Percentiles rank a stretch among this genome's conserved stretches.
Evolutionary conservation across 2,329 filamentous ascomycete genomes (phyloP).

Genomic region (Cladosporium sp.): DNA sequence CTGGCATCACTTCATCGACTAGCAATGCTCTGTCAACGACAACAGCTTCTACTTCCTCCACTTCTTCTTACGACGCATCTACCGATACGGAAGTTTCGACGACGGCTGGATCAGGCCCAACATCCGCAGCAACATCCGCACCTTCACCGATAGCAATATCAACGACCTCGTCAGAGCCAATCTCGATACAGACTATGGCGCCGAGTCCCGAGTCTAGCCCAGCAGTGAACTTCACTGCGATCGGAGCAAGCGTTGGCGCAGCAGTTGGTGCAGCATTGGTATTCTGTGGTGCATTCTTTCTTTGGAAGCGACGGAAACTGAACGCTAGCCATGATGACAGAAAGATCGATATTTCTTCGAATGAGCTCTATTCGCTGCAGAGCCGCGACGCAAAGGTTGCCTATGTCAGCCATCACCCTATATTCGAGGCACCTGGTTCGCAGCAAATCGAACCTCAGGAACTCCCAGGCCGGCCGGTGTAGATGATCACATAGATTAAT

Average conservation of each 20-base stretch:
- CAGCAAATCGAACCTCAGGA: background rate
- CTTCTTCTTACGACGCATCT: background rate
- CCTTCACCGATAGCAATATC: constrained; percentile 19
- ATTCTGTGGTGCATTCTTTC: background rate
- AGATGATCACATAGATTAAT: background rate
- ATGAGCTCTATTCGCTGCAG: background rate
- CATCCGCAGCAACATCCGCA: background rate
- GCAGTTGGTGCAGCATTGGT: background rate
- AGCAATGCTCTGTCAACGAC: background rate
- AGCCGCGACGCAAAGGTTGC: background rate
- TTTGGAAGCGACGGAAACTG: background rate
- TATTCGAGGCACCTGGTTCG: background rate
- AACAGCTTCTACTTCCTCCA: background rate
- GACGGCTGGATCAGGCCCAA: background rate
- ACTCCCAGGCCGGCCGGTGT: background rate
- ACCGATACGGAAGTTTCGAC: background rate
- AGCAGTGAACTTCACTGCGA: background rate
- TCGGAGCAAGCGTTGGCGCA: background rate
- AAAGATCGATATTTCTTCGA: background rate
- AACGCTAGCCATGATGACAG: background rate
- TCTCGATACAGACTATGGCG: background rate
- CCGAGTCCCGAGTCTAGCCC: background rate
- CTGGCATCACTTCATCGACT: background rate
- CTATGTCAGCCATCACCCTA: background rate
- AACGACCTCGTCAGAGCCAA: constrained; percentile 12